These are phyloP conservation scores for Carex scoparia DNA, from an alignment of 176 grass and related monocot genomes.

Conservation along the genomic window DNA sequence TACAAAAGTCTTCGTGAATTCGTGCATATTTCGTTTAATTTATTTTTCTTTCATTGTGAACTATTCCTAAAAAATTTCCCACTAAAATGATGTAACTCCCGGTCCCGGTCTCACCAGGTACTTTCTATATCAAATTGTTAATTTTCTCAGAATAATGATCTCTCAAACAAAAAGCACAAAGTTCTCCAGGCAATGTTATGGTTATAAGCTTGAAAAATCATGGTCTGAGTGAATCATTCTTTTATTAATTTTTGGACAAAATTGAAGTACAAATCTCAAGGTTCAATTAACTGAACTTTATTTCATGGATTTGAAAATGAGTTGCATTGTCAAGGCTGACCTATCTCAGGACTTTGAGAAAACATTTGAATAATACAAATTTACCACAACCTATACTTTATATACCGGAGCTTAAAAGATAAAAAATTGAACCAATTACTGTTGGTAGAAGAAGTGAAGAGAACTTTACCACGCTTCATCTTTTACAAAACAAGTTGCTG, in stretches of 20 bases:
- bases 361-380: neutral
- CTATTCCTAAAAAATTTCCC: neutral
- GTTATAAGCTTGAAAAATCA: neutral
- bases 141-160: no score
- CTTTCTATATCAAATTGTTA: neutral
- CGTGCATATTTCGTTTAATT: no score
- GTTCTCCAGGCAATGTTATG: neutral
- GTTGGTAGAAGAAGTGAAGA: neutral
- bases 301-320: neutral
- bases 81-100: neutral
- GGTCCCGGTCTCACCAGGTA: neutral
- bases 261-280: neutral
- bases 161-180: no score
- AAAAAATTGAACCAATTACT: neutral
- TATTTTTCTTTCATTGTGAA: neutral
- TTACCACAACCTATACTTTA: neutral
- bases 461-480: neutral
- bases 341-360: neutral
- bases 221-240: neutral
- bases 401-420: neutral
- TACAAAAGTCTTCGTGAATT: no score
- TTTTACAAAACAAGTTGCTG: neutral
- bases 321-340: neutral
- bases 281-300: neutral
- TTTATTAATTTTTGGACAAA: neutral